phyloP scores from a whole-genome alignment of 345 rosid genomes.

The Acer negundo region DNA sequence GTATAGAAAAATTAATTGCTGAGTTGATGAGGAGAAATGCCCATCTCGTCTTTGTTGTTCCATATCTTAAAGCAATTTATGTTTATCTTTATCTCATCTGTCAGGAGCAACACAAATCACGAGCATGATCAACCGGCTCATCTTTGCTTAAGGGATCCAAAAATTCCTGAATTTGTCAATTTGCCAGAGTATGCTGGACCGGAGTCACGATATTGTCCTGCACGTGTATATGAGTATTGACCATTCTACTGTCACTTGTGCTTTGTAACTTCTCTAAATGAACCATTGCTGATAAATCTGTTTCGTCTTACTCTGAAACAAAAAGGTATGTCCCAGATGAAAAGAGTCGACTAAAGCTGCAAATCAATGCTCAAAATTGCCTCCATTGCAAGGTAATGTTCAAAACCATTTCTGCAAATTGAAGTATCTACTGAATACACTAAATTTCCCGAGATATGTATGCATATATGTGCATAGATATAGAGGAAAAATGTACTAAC shows the following conservation, averaged over 20 bases:
- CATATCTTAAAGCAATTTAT: constrained; percentile 15
- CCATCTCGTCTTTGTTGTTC: background rate
- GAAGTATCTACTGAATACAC: background rate
- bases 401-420: background rate
- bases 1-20: background rate
- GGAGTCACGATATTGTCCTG: constrained; percentile 93
- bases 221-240: constrained; percentile 91
- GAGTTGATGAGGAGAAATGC: background rate
- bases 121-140: constrained; percentile 94
- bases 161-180: constrained; percentile 70
- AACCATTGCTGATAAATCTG: background rate
- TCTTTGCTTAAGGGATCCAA: constrained; percentile 70
- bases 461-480: background rate
- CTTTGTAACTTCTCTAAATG: constrained; percentile 11
- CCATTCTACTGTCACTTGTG: constrained; percentile 9
- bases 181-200: constrained; percentile 83
- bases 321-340: constrained; percentile 79
- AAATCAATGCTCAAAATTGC: constrained; percentile 94
- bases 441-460: background rate
- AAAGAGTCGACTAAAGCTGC: constrained; percentile 64
- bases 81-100: constrained; percentile 12
- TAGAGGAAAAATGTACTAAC: background rate
- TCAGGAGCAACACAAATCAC: constrained; percentile 97
- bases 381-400: constrained; percentile 85
- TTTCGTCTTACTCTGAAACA: constrained; percentile 21